A percentile compares a stretch with the other conserved stretches of the same genome.
phyloP scores from a whole-genome alignment of 495 filamentous ascomycete species.

The Neurospora cerealis region DNA sequence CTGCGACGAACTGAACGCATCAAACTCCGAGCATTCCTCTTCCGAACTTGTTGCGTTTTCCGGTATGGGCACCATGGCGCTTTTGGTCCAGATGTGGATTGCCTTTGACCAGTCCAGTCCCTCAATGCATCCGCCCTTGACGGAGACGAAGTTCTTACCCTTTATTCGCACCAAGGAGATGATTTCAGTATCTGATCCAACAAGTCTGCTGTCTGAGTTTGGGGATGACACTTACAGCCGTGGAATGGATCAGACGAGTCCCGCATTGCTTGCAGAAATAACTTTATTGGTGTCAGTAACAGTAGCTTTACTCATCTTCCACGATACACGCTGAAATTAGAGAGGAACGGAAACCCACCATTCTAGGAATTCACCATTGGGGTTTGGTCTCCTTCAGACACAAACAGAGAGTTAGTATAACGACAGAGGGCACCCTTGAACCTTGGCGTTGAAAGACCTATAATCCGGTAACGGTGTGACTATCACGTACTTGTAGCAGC shows the following conservation, averaged over 20 bases:
- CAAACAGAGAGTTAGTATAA: not conserved
- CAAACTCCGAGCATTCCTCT: slow-evolving; percentile 28
- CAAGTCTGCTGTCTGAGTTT: not conserved
- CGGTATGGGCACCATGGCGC: slow-evolving; percentile 54
- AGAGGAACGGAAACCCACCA: slow-evolving; percentile 21
- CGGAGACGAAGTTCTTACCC: slow-evolving; percentile 42
- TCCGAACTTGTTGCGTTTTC: slow-evolving; percentile 42
- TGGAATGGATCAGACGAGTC: slow-evolving; percentile 45
- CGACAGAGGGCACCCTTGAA: not conserved
- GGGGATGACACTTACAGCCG: slow-evolving; percentile 25
- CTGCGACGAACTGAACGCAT: slow-evolving; percentile 24
- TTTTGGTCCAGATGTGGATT: slow-evolving; percentile 51
- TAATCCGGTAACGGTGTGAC: not conserved
- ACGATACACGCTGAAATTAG: not conserved
- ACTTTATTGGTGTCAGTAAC: slow-evolving; percentile 11
- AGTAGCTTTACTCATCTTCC: not conserved
- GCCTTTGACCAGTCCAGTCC: slow-evolving; percentile 45
- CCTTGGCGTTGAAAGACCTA: not conserved
- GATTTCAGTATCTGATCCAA: not conserved
- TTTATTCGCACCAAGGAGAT: slow-evolving; percentile 10
- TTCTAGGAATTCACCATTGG: slow-evolving; percentile 37
- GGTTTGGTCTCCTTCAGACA: slow-evolving; percentile 19
- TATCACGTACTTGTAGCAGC: slow-evolving; percentile 35
- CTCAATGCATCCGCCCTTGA: slow-evolving; percentile 54
- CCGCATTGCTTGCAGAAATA: slow-evolving; percentile 54